Evolutionary conservation across 2,329 filamentous ascomycete species (phyloP).

Genomic region (Rhexocercosporidium sp.): DNA sequence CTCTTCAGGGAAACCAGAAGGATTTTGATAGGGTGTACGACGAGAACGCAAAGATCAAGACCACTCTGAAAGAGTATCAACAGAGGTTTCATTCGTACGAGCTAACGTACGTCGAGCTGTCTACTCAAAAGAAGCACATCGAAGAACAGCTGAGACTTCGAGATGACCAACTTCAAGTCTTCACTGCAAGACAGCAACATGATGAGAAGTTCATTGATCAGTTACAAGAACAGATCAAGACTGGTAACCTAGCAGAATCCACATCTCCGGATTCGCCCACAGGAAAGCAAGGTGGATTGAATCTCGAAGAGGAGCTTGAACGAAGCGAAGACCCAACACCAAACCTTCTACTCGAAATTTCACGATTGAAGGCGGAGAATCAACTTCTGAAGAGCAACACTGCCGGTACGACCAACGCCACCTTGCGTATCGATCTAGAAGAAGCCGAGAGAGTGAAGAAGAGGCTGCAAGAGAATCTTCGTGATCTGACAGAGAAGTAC

Average conservation of each 20-base stretch:
- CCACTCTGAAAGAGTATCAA: conserved; percentile 46
- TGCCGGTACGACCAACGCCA: conserved; percentile 58
- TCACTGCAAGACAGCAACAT: conserved; percentile 48
- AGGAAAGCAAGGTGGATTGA: conserved; percentile 42
- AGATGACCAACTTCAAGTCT: conserved; percentile 34
- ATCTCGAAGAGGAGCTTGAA: conserved; percentile 66
- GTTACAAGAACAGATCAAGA: conserved; percentile 58
- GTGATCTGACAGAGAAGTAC: conserved; percentile 63
- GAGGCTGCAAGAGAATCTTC: conserved; percentile 58
- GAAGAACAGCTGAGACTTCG: conserved; percentile 48
- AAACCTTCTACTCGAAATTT: conserved; percentile 56
- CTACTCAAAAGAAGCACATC: conserved; percentile 52
- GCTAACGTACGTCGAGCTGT: conserved; percentile 40
- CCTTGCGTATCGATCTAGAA: conserved; percentile 61
- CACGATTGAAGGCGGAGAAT: conserved; percentile 66
- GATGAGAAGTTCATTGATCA: conserved; percentile 54
- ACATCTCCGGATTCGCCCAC: conserved; percentile 30
- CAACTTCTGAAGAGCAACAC: conserved; percentile 60
- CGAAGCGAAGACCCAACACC: conserved; percentile 44
- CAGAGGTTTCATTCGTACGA: conserved; percentile 44
- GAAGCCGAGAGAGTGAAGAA: conserved; percentile 56
- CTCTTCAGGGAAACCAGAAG: conserved; percentile 54
- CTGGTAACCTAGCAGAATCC: conserved; percentile 16
- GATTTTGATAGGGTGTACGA: conserved; percentile 40
- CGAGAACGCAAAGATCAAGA: conserved; percentile 41